Conservation (phyloP, 306 rosid species). For the Quercus suber region DNA sequence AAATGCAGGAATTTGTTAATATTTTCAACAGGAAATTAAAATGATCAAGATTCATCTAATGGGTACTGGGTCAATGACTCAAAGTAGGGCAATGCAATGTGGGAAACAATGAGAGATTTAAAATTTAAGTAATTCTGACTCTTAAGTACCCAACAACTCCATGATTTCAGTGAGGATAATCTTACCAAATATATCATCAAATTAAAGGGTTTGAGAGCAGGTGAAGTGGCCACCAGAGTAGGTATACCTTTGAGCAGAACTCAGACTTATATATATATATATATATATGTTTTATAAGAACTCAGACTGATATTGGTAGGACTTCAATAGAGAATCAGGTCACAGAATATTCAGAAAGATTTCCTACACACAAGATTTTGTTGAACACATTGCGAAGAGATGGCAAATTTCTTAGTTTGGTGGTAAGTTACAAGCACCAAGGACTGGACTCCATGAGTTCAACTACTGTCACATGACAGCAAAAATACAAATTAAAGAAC, state of each 20-base stretch:
- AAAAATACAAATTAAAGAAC: neutral
- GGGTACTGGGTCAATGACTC: neutral
- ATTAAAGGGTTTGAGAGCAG: neutral
- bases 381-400: neutral
- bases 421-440: neutral
- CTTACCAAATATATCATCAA: neutral
- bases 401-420: neutral
- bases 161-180: neutral
- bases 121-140: neutral
- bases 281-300: neutral
- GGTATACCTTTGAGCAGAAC: neutral
- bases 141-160: neutral
- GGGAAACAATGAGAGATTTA: neutral
- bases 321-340: neutral
- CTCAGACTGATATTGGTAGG: neutral
- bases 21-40: neutral
- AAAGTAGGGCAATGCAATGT: neutral
- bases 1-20: neutral
- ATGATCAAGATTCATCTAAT: neutral
- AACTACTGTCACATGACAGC: neutral
- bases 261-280: neutral
- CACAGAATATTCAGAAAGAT: neutral
- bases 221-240: neutral
- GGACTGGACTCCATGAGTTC: neutral
- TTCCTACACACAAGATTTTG: neutral